A percentile compares a stretch with the other conserved stretches of the same genome.
phyloP scores from a whole-genome alignment of 352 stramenopile species.

The Pythium periplocum region DNA sequence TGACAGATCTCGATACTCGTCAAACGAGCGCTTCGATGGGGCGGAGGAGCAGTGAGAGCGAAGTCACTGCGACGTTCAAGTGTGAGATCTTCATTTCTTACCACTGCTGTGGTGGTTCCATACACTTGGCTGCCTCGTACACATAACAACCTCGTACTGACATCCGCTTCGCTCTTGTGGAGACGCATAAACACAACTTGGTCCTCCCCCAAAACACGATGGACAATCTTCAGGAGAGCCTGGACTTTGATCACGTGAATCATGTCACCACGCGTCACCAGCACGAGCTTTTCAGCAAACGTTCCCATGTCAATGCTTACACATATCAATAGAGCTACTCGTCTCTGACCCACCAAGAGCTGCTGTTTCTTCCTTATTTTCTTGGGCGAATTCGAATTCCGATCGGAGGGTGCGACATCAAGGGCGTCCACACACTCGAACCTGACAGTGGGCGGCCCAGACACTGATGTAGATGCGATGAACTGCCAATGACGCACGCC shows the following conservation, averaged over 20 bases:
- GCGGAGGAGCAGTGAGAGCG: too few relatives aligned
- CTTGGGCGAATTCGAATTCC: background rate
- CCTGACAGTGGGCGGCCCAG: background rate
- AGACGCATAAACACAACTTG: conserved; percentile 9
- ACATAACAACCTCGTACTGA: too few relatives aligned
- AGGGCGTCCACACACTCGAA: conserved; percentile 11
- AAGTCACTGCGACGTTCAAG: too few relatives aligned
- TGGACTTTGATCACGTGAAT: conserved; percentile 74
- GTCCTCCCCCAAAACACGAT: conserved; percentile 12
- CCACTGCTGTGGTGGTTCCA: too few relatives aligned
- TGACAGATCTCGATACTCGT: too few relatives aligned
- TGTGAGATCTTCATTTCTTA: too few relatives aligned
- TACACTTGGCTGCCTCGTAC: too few relatives aligned
- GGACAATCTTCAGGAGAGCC: conserved; percentile 27
- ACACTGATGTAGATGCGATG: too few relatives aligned
- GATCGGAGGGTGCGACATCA: conserved; percentile 1
- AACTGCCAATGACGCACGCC: conserved; percentile 9
- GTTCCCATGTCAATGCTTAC: conserved; percentile 46
- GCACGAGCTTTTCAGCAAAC: conserved; percentile 43
- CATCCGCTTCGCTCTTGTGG: too few relatives aligned
- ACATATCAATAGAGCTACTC: conserved; percentile 18
- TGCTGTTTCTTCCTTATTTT: conserved; percentile 11
- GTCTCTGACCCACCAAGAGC: conserved; percentile 12
- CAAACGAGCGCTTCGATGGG: too few relatives aligned
- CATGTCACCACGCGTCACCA: conserved; percentile 42